Evolutionary conservation across 2,329 filamentous ascomycete species (phyloP).

Genomic region (Huntiella bhutanensis): DNA sequence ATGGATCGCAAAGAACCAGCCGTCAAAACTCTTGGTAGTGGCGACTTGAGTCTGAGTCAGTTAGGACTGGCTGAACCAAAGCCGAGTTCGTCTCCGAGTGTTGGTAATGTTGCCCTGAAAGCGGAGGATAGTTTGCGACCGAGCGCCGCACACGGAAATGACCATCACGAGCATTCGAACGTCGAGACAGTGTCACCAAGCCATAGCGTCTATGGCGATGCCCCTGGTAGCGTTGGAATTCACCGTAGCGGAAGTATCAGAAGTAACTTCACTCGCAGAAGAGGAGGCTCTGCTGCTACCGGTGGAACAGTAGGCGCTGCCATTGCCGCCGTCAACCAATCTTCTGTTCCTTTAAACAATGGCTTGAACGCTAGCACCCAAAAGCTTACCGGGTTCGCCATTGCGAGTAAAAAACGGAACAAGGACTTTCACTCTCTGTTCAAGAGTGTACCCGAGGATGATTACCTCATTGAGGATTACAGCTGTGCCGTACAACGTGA

Average conservation of each 20-base stretch:
- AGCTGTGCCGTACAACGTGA: conserved; percentile 91
- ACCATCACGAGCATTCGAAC: conserved; percentile 16
- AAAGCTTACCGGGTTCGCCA: conserved; percentile 82
- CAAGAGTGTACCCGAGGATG: conserved; percentile 91
- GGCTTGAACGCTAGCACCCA: conserved; percentile 46
- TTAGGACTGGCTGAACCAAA: conserved; percentile 51
- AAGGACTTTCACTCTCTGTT: conserved; percentile 87
- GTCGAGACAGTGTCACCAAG: conserved; percentile 6
- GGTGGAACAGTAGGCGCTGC: conserved; percentile 51
- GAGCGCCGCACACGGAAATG: conserved; percentile 18
- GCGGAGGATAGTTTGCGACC: conserved; percentile 25
- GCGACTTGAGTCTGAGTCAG: conserved; percentile 76
- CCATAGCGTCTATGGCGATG: conserved; percentile 9
- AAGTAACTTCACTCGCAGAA: conserved; percentile 47
- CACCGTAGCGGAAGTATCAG: conserved; percentile 49
- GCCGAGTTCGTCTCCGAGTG: neutral
- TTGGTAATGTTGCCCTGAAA: conserved; percentile 36
- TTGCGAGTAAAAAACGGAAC: conserved; percentile 90
- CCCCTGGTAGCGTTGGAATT: conserved; percentile 20
- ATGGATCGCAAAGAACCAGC: conserved; percentile 50
- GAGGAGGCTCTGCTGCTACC: conserved; percentile 62
- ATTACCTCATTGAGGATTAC: conserved; percentile 96
- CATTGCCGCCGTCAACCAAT: conserved; percentile 45
- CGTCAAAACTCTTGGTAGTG: conserved; percentile 72
- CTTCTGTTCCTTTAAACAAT: conserved; percentile 26